A percentile compares a stretch with the other conserved stretches of the same genome.
Conservation (phyloP, 192 early-diverging fungal genomes). For the Mortierella claussenii region DNA sequence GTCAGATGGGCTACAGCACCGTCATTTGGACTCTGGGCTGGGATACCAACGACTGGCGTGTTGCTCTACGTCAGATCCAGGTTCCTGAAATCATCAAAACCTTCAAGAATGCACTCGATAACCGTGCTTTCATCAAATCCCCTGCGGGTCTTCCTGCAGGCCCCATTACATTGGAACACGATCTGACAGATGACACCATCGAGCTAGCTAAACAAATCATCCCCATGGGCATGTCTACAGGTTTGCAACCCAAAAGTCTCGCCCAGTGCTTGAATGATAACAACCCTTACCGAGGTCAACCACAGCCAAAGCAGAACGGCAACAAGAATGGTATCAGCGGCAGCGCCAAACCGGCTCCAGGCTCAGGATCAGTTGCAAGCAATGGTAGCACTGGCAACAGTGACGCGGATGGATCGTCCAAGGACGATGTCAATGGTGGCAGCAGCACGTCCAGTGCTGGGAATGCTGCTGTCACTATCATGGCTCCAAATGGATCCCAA, state of each 20-base stretch:
- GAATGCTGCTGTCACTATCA: no score
- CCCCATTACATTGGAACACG: slow-evolving; percentile 62
- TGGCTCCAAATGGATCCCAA: not conserved
- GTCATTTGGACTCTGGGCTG: slow-evolving; percentile 60
- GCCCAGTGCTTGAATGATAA: slow-evolving; percentile 33
- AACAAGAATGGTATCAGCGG: not conserved
- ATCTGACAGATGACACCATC: slow-evolving; percentile 54
- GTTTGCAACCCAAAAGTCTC: slow-evolving; percentile 40
- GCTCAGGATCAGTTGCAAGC: not conserved
- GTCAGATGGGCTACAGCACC: slow-evolving; percentile 61
- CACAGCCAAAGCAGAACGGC: not conserved
- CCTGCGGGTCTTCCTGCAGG: slow-evolving; percentile 27
- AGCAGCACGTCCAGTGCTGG: no score
- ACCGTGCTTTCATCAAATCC: slow-evolving; percentile 36
- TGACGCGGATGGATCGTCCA: not conserved
- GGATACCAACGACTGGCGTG: slow-evolving; percentile 67
- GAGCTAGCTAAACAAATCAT: slow-evolving; percentile 53
- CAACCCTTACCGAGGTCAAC: slow-evolving; percentile 9
- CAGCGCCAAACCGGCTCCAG: not conserved
- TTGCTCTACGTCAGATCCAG: slow-evolving; percentile 33
- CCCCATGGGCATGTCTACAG: slow-evolving; percentile 8
- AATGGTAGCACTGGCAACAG: not conserved
- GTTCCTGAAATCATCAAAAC: slow-evolving; percentile 8
- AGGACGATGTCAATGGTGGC: not conserved
- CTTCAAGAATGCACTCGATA: slow-evolving; percentile 43